Evolutionary conservation across 495 filamentous ascomycete genomes (phyloP).

Genomic region (Aspergillus olivimuriae): DNA sequence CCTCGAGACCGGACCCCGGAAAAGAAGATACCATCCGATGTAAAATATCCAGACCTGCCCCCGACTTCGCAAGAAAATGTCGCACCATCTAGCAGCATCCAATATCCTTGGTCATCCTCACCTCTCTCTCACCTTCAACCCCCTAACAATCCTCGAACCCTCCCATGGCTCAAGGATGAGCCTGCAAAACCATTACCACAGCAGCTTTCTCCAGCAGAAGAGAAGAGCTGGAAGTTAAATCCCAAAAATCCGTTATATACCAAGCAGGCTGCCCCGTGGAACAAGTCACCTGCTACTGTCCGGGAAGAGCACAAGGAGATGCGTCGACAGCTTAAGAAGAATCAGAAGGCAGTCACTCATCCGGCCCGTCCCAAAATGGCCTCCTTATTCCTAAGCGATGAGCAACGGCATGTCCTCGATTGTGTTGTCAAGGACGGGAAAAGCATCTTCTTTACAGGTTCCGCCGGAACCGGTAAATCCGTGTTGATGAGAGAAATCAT

Average conservation of each 20-base stretch:
- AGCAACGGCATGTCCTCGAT: conserved; percentile 77
- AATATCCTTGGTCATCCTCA: conserved; percentile 59
- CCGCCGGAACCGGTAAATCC: conserved; percentile 96
- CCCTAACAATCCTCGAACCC: conserved; percentile 43
- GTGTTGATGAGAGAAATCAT: conserved; percentile 92
- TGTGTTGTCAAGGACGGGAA: conserved; percentile 68
- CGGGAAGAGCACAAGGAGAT: conserved; percentile 77
- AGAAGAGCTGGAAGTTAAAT: conserved; percentile 26
- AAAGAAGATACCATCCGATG: conserved; percentile 15
- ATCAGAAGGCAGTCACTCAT: conserved; percentile 24
- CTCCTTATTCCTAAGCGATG: conserved; percentile 68
- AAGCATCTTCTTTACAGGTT: conserved; percentile 97
- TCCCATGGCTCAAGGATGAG: conserved; percentile 47
- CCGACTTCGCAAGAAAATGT: conserved; percentile 26
- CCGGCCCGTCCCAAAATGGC: conserved; percentile 36
- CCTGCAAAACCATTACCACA: too few relatives aligned
- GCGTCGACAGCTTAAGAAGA: conserved; percentile 53
- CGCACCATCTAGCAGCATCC: conserved; percentile 44
- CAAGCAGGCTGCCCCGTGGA: conserved; percentile 59
- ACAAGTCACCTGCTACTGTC: conserved; percentile 71
- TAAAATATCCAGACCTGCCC: conserved; percentile 39
- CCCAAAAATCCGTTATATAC: conserved; percentile 20
- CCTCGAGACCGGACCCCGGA: conserved; percentile 1
- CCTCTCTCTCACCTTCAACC: conserved; percentile 44
- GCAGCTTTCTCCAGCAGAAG: neutral